Evolutionary conservation across 1,284 basidiomycete species (phyloP), one percentile per base, ranked within the genome.

Genomic region (Melampsora allii-populina): DNA sequence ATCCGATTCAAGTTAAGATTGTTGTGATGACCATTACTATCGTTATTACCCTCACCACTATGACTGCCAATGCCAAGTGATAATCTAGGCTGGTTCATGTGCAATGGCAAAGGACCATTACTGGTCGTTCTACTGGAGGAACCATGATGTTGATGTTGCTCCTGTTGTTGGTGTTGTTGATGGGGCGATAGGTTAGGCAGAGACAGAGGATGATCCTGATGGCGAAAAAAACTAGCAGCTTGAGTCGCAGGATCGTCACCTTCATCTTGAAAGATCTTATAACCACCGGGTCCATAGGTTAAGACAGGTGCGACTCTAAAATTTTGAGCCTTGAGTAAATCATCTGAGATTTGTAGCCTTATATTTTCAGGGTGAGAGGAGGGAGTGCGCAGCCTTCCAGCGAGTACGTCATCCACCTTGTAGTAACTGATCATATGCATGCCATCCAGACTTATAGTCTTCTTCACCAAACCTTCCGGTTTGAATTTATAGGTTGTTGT

Each of bases 401-500:
- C 36, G 9, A 73, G 29, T 10, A 73, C 69, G 36, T 73, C 69
- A 27, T 73, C 63, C 10, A 73, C 27, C 63, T 66, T 73, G 50
- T 73, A 73, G 29, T 73, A 73, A 56, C 63, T 65, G 27, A 73
- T 73, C 69, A 73, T 73, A 24, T 73, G 69, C 69, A 73, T 73
- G n/a, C 69, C 69, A 46, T 61, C 69, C 5, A 73, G 39, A 48
- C 69, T 73, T 64, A 81, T 79, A 2, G 80, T 81, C 87, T 96
- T 96, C 85, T 97, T 97, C 86, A 96, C 92, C 81, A 97, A 85
- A 3, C 94, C 94, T 74, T 91, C 89, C 0, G 86, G 83, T 80
- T 93, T 94, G 85, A 95, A 95, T 82, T 92, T 91, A 84, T 91
- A 90, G 79, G 87, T 89, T 81, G 92, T 92, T 6, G 92, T 95